Percentiles rank a stretch among this genome's conserved stretches.
phyloP scores from a whole-genome alignment of 2,329 filamentous ascomycete genomes.

The Cercospora sesami region DNA sequence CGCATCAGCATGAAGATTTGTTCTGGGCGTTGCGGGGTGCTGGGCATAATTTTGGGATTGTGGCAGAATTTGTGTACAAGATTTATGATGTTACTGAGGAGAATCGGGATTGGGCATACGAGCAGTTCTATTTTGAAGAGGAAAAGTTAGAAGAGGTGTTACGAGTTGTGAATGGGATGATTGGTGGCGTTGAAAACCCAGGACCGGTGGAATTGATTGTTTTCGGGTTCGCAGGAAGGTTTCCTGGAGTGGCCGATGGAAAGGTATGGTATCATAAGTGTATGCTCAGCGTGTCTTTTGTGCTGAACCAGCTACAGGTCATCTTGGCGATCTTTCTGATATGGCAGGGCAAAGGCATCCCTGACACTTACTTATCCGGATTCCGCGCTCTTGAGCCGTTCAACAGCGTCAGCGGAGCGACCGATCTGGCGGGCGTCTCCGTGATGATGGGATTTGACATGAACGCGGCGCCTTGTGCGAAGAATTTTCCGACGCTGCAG shows the following conservation, averaged over 20 bases:
- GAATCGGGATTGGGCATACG: constrained; percentile 6
- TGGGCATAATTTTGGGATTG: constrained; percentile 26
- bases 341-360: background rate
- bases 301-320: background rate
- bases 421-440: background rate
- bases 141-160: constrained; percentile 15
- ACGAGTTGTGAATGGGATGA: background rate
- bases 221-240: background rate
- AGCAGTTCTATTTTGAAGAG: constrained; percentile 2
- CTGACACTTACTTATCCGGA: background rate
- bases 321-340: background rate
- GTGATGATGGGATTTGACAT: background rate
- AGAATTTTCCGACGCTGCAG: background rate
- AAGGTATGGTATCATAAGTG: background rate
- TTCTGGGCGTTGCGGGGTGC: constrained; percentile 23
- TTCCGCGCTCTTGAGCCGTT: background rate
- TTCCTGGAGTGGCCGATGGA: background rate
- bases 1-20: constrained; percentile 17
- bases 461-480: background rate
- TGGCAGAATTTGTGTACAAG: constrained; percentile 12
- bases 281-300: background rate
- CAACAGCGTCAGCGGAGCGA: background rate
- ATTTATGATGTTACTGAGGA: constrained; percentile 12
- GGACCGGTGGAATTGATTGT: background rate
- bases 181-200: background rate